Conservation (phyloP, 768 basidiomycete genomes). For the Pulveroboletus sp. region DNA sequence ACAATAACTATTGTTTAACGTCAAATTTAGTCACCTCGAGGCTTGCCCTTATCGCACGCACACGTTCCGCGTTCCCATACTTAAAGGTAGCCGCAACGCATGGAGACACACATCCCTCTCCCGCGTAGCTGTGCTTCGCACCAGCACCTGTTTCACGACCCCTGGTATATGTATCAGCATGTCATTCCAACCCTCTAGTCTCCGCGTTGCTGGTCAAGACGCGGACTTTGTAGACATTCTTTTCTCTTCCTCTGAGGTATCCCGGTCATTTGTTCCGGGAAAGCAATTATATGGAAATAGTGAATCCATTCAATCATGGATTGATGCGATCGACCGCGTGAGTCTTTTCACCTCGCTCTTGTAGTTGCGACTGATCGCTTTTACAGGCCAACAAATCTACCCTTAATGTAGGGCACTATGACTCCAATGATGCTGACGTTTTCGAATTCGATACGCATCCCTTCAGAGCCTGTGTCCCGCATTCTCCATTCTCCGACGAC, state of each 20-base stretch:
- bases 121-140: conserved; percentile 31
- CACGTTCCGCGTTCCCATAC: conserved; percentile 7
- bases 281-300: conserved; percentile 24
- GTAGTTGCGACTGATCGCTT: neutral
- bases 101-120: neutral
- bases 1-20: conserved; percentile 31
- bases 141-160: conserved; percentile 9
- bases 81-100: conserved; percentile 16
- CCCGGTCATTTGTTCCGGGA: neutral
- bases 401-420: conserved; percentile 1
- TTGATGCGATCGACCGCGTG: conserved; percentile 23
- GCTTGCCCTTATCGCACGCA: conserved; percentile 7
- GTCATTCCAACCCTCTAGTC: conserved; percentile 16
- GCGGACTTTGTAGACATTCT: conserved; percentile 10
- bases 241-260: conserved; percentile 11
- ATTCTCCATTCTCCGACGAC: conserved; percentile 24
- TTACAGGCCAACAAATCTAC: conserved; percentile 15
- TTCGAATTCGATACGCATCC: conserved; percentile 20
- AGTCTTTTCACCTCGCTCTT: conserved; percentile 2
- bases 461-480: conserved; percentile 9
- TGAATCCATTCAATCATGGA: conserved; percentile 27
- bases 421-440: neutral
- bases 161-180: conserved; percentile 14
- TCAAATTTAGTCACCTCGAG: conserved; percentile 10
- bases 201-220: conserved; percentile 30